Evolutionary conservation across 306 rosid species (phyloP), one percentile per base, ranked within the genome.

Genomic region (Quercus agrifolia): DNA sequence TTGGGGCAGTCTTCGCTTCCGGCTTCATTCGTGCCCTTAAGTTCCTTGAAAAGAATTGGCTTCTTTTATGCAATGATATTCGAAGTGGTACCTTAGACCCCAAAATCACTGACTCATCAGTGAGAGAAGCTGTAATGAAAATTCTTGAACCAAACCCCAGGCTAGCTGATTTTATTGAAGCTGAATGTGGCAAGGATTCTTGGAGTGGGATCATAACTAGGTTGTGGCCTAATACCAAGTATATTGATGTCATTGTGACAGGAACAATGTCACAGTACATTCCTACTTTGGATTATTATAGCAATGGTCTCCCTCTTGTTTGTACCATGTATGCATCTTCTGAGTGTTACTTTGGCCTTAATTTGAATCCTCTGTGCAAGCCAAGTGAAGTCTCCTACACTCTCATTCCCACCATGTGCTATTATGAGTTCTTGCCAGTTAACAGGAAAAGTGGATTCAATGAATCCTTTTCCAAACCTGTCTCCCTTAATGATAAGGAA

Each of bases 231-330:
- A 90, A 90, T 19, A 85, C 92, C 0, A 87, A 90, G 70, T 90
- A 88, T 76, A 75, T 90, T 52, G 94, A 88, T 71, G 92, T 88
- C 76, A 87, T 90, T 80, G 94, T 88, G 35, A 90, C 94, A 1
- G 92, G 94, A 51, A 88, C 94, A 3, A 87, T 88, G 92, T 81
- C 94, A 13, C 94, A 87, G 73, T 88, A 90, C 49, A 88, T 90
- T 74, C 88, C 89, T 0, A 85, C 77, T 2, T 74, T 90, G 70
- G 86, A 88, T 79, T 78, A 77, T 57, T 90, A 87, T 54, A 87
- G 91, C 74, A 80, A 87, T 74, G 89, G 89, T 5, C 85, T 90
- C 11, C 89, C 92, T 13, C 88, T 90, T 61, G 92, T 88, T 18
- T 90, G 88, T 61, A 87, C 91, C 51, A 87, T 83, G 90, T 88